Base-by-base conservation (phyloP, 352 stramenopile genomes). In the Pythium aphanidermatum region DNA sequence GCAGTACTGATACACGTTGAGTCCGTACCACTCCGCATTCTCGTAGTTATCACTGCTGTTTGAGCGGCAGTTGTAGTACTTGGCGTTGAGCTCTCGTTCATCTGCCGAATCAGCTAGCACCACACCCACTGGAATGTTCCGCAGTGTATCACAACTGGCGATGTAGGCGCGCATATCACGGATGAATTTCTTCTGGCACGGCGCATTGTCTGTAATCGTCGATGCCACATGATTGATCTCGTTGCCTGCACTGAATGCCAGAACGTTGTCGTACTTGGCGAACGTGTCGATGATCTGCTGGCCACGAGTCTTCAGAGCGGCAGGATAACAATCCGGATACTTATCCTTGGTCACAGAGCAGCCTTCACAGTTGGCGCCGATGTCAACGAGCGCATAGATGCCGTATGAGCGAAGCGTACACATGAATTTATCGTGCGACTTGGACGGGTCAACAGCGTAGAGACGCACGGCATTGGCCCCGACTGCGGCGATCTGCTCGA, bases 141-240 rank as follows among this genome's bases (percentile, higher is more conserved):
- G 76, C 19, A 88, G 58, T 30, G 58, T 72, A 1, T 40, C 24
- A 39, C 85, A 95, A 3, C 35, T 46, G 1, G 40, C 48, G 10
- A 91, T 62, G 60, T 85, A 95, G 8, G 48, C 53, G 30, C 83
- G 66, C 77, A 95, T 91, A 46, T 95, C 85, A 4, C 69, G 62
- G 27, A 96, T 60, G 40, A 94, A 93, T 52, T 94, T 94, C 58
- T 96, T 96, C 49, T 92, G 78, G 56, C 85, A 96, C 8, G 84
- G 72, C 9, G 74, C 79, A 40, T 94, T 92, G 9, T 63, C 57
- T 9, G 46, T 50, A 1, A 58, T 44, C 11, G 65, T 53, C 0
- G 35, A 31, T 7, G 81, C 64, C n/a, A 70, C 63, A 42, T 92
- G 63, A 49, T 92, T 92, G 23, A 90, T 56, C 56, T 95, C 83